phyloP scores from a whole-genome alignment of 2,329 filamentous ascomycete species.

The Dothiorella sarmentorum region DNA sequence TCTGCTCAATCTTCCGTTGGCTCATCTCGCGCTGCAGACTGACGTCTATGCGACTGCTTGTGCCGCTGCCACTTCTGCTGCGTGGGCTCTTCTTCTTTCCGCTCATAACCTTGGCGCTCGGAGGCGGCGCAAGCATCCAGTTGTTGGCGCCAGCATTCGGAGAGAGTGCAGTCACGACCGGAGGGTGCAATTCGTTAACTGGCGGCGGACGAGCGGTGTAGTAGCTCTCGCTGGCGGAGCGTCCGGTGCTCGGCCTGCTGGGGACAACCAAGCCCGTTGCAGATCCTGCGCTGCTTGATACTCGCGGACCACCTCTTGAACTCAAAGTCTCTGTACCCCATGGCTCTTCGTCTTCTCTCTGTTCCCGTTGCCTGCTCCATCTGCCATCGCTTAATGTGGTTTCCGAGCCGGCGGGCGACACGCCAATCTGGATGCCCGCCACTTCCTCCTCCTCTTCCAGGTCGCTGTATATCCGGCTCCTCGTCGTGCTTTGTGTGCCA shows the following conservation, averaged over 20 bases:
- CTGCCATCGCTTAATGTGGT: conserved; percentile 45
- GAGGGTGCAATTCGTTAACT: conserved; percentile 82
- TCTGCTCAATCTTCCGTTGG: conserved; percentile 35
- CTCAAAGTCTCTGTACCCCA: conserved; percentile 60
- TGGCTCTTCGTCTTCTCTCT: conserved; percentile 82
- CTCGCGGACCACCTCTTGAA: conserved; percentile 48
- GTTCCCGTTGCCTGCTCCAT: conserved; percentile 76
- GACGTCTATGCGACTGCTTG: conserved; percentile 40
- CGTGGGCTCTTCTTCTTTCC: conserved; percentile 67
- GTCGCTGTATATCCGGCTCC: conserved; percentile 44
- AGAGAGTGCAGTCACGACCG: conserved; percentile 74
- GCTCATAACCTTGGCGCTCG: conserved; percentile 86
- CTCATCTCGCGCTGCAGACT: conserved; percentile 40
- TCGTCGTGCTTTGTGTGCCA: conserved; percentile 47
- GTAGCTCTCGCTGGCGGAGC: conserved; percentile 32
- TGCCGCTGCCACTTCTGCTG: conserved; percentile 52
- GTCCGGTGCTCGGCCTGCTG: conserved; percentile 27
- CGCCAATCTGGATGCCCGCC: conserved; percentile 21
- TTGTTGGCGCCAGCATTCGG: conserved; percentile 65
- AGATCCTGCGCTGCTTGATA: conserved; percentile 26
- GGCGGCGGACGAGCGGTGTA: conserved; percentile 56
- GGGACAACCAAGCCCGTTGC: conserved; percentile 32
- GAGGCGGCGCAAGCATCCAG: conserved; percentile 93
- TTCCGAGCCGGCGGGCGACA: conserved; percentile 26
- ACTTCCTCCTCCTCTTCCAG: conserved; percentile 23